These are phyloP conservation scores for Cladobotryum protrusum DNA, from an alignment of 2,329 filamentous ascomycete species.

Conservation along the genomic window DNA sequence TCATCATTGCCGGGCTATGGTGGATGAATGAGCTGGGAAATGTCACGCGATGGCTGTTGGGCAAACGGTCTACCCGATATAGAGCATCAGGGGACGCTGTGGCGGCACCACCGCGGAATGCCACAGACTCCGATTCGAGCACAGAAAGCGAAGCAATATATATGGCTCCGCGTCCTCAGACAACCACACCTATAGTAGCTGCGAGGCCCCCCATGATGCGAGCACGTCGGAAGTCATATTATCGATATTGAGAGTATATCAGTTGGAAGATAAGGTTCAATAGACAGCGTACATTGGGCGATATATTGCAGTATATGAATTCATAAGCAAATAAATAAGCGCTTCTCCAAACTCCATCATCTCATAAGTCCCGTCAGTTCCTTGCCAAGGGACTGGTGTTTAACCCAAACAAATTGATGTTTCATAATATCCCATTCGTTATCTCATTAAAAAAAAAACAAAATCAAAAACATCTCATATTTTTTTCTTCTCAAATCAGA, in stretches of 20 bases:
- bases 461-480: not conserved
- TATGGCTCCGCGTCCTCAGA: not conserved
- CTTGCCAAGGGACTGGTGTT: no score
- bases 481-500: no score
- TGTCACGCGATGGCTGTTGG: constrained; percentile 24
- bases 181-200: not conserved
- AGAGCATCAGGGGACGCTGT: not conserved
- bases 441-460: no score
- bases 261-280: not conserved
- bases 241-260: not conserved
- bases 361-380: no score
- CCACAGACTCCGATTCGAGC: no score
- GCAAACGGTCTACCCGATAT: constrained; percentile 6
- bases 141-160: not conserved
- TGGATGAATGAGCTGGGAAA: constrained; percentile 39
- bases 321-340: not conserved
- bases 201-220: not conserved
- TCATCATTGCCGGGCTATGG: constrained; percentile 34
- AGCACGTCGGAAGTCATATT: constrained; percentile 6
- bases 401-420: not conserved
- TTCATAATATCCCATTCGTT: not conserved
- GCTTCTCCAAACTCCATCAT: no score
- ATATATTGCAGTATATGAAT: not conserved
- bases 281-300: not conserved
- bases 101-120: not conserved